Percentiles rank a stretch among this genome's conserved stretches.
Evolutionary conservation across 306 rosid genomes (phyloP).

Genomic region (Malus orientalis): DNA sequence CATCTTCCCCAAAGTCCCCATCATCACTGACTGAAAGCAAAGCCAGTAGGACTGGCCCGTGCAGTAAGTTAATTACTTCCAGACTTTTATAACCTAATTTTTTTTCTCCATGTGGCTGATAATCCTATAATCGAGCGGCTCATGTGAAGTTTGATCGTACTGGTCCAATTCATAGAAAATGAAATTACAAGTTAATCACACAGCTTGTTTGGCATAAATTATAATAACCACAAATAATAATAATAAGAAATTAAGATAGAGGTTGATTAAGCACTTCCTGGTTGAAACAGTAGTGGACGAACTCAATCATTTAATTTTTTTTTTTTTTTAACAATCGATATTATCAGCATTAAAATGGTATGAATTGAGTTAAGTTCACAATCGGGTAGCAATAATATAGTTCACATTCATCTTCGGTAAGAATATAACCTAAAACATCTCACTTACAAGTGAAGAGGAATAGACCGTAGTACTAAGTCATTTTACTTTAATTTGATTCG

Average conservation of each 20-base stretch:
- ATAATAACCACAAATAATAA: not conserved
- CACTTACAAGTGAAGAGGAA: too few species aligned
- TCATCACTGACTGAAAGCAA: slow-evolving; percentile 2
- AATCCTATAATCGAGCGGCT: slow-evolving; percentile 7
- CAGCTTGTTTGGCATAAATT: not conserved
- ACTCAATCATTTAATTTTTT: slow-evolving; percentile 27
- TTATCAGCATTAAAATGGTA: rapidly evolving
- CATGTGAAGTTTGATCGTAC: not conserved
- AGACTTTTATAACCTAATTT: slow-evolving; percentile 37
- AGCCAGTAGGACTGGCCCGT: slow-evolving; percentile 7
- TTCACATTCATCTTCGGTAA: too few species aligned
- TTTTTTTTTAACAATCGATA: too few species aligned
- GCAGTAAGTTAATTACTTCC: not conserved
- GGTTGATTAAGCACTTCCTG: not conserved
- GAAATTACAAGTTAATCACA: not conserved
- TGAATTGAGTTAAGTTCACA: rapidly evolving
- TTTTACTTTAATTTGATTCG: not conserved
- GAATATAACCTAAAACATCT: too few species aligned
- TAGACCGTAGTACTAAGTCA: too few species aligned
- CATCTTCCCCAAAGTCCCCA: not conserved
- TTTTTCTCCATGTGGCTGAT: not conserved
- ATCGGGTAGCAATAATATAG: too few species aligned
- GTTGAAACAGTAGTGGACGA: slow-evolving; percentile 8
- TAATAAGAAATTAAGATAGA: not conserved
- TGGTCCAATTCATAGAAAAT: slow-evolving; percentile 3